phyloP scores from a whole-genome alignment of 192 early-diverging fungal genomes.

The Linnemannia exigua region DNA sequence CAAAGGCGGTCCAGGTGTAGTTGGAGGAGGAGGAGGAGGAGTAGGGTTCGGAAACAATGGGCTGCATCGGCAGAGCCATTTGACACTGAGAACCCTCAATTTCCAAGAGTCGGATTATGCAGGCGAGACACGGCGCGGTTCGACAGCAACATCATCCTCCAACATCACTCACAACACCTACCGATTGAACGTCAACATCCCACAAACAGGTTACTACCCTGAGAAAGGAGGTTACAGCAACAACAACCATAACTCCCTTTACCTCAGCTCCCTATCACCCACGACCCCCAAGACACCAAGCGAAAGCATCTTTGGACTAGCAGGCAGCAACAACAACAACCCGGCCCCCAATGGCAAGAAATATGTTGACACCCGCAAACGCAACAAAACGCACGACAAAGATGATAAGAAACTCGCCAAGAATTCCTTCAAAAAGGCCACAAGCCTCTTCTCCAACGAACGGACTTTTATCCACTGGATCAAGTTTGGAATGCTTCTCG shows the following conservation, averaged over 20 bases:
- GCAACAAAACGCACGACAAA: neutral
- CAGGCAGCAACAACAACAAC: neutral
- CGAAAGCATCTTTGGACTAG: neutral
- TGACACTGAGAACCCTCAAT: neutral
- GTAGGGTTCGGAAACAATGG: neutral
- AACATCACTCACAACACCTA: neutral
- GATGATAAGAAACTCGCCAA: neutral
- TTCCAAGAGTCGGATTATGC: neutral
- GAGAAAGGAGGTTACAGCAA: neutral
- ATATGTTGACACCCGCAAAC: slow-evolving; percentile 27
- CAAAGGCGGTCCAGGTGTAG: neutral
- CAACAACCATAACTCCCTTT: neutral
- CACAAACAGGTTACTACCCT: neutral
- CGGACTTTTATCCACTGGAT: slow-evolving; percentile 51
- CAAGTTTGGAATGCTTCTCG: slow-evolving; percentile 46
- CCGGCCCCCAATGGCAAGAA: slow-evolving; percentile 16
- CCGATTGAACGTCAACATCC: neutral
- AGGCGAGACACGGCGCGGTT: neutral
- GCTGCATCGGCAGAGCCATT: neutral
- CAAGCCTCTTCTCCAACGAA: slow-evolving; percentile 44
- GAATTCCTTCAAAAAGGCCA: slow-evolving; percentile 12
- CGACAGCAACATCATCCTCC: neutral
- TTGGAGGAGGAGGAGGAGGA: neutral
- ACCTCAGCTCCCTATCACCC: neutral
- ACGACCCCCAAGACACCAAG: neutral